Base-by-base conservation (phyloP, 1,284 basidiomycete genomes). In the Papiliotrema nemorosa region DNA sequence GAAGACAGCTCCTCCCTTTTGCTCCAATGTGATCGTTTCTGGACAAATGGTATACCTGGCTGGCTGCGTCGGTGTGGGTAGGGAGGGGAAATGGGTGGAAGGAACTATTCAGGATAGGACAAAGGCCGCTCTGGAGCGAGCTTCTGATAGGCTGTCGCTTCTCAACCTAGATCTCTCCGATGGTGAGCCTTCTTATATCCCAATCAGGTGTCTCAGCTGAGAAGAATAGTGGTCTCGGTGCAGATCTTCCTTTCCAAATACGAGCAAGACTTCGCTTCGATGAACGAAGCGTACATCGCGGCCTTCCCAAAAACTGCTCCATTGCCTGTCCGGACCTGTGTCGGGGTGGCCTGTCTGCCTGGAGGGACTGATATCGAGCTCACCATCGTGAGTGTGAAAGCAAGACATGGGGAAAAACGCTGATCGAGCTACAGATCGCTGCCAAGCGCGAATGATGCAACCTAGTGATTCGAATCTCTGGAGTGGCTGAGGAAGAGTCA, bases 61-160 rank as follows among this genome's bases (percentile, higher is more conserved):
- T 6, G 55, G 55, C 12, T 35, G 50, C 2, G 29, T 53, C 24
- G 51, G 51, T n/a, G 25, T 46, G 5, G 86, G 88, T 65, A 78
- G 84, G 1, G 81, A 85, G 45, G 87, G 86, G 0, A 88, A 87
- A 66, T 76, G 79, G 44, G 76, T 86, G 52, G 80, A 87, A 48
- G 81, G 86, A 3, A 83, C 81, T 5, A 87, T 87, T 3, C 84
- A 83, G 63, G 87, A 87, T 2, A 79, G 83, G 55, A 87, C 86
- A 0, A 79, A 87, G 69, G 80, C 78, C 43, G 76, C 81, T 12
- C 81, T 80, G 62, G 86, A 88, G 49, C 83, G 84, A 58, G 86
- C 87, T 5, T 79, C 82, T 57, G 86, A 39, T 24, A 35, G 54
- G 3, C 35, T 56, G 2, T 16, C 25, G 10, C 38, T 38, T 18